Evolutionary conservation across 2,329 filamentous ascomycete genomes (phyloP).

Genomic region (Colletotrichum spaethianum): DNA sequence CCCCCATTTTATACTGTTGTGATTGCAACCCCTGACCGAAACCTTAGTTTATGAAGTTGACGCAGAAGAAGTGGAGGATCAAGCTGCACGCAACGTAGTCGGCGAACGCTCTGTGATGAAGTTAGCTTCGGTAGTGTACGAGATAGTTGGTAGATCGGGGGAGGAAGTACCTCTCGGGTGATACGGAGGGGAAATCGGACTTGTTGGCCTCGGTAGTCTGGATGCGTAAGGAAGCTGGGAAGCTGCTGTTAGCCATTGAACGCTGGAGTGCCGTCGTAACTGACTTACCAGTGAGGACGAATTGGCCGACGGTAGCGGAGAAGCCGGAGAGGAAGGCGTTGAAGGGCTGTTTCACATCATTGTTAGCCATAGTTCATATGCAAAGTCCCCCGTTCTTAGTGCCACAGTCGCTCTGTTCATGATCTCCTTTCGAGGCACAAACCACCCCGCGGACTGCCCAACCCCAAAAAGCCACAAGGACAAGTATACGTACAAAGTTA

Average conservation of each 20-base stretch:
- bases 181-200: slow-evolving; percentile 81
- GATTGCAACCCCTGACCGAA: slow-evolving; percentile 9
- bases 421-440: neutral
- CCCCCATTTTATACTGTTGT: neutral
- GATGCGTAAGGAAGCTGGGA: slow-evolving; percentile 81
- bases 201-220: slow-evolving; percentile 91
- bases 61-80: slow-evolving; percentile 97
- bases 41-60: slow-evolving; percentile 97
- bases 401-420: neutral
- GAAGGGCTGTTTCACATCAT: slow-evolving; percentile 79
- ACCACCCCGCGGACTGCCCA: neutral
- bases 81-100: slow-evolving; percentile 96
- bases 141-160: neutral
- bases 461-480: too few species aligned
- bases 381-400: slow-evolving; percentile 1
- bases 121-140: slow-evolving; percentile 38
- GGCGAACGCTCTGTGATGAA: slow-evolving; percentile 82
- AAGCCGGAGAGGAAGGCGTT: slow-evolving; percentile 99
- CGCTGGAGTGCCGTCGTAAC: slow-evolving; percentile 39
- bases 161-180: slow-evolving; percentile 80
- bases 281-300: slow-evolving; percentile 87
- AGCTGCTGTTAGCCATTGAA: slow-evolving; percentile 9
- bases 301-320: slow-evolving; percentile 94
- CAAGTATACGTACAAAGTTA: slow-evolving; percentile 81
- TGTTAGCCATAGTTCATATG: slow-evolving; percentile 44